phyloP scores from a whole-genome alignment of 192 early-diverging fungal genomes.

The Podila epigama region DNA sequence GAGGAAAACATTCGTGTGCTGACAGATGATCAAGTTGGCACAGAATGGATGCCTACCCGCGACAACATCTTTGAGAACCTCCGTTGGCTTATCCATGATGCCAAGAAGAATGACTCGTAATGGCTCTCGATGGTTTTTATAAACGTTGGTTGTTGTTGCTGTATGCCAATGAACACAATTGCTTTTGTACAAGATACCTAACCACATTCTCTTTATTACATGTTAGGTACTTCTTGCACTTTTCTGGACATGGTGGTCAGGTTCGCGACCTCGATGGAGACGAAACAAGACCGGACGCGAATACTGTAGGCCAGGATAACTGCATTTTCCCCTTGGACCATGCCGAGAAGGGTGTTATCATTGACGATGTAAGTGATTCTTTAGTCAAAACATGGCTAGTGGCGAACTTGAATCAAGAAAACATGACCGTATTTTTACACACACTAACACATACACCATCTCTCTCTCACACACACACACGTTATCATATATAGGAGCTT shows the following conservation, averaged over 20 bases:
- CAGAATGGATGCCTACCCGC: constrained; percentile 49
- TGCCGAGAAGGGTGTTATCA: constrained; percentile 33
- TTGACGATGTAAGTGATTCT: constrained; percentile 49
- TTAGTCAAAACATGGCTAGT: no score
- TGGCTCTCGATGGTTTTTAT: constrained; percentile 14
- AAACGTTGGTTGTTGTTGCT: constrained; percentile 2
- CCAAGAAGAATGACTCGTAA: constrained; percentile 58
- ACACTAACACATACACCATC: no score
- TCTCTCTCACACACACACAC: no score
- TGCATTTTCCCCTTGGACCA: constrained; percentile 51
- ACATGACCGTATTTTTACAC: no score
- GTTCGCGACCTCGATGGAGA: constrained; percentile 49
- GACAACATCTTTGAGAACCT: constrained; percentile 59
- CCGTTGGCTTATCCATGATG: constrained; percentile 58
- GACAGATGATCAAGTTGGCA: constrained; percentile 52
- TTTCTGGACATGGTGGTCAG: constrained; percentile 48
- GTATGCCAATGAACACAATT: neutral
- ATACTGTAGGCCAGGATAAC: constrained; percentile 44
- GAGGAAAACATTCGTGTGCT: constrained; percentile 51
- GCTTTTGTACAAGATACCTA: neutral
- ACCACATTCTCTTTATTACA: neutral
- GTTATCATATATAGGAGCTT: constrained; percentile 25
- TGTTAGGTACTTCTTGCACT: constrained; percentile 48
- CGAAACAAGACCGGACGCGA: no score
- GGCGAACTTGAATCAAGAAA: no score